Base-by-base conservation (phyloP, 2,329 filamentous ascomycete species). In the Sarocladiaceae sp. region DNA sequence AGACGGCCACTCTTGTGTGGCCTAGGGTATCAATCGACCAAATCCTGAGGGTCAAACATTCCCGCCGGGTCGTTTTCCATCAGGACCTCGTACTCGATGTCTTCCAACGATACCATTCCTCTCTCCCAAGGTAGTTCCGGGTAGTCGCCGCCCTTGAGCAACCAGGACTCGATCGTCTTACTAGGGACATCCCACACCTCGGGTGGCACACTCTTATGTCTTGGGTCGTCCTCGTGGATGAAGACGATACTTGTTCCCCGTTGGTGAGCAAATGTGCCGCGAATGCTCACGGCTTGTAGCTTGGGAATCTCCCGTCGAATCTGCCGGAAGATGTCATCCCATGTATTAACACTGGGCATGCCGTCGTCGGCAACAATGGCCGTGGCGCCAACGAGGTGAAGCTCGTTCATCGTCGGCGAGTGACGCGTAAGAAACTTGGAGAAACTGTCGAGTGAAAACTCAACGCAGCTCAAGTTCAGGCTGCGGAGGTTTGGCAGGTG, bases 401-500 rank as follows among this genome's bases (percentile, higher is more conserved):
- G 16, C 4, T 44, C 34, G 19, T 52, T 51, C 32, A 55, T 45
- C 2, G 50, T 51, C 3, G 47, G 13, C 3, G 45, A 29, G 20
- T 55, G 51, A 9, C 44, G 29, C 13, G 20, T 40, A 27, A 55
- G 44, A 4, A 55, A 50, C 2, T 21, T 39, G 16, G 45, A 48
- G 20, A 55, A 47, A 15, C 48, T 48, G 23, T 50, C 49, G 19
- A 54, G 47, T 11, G 43, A 43, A 10, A 55, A 20, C 9, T 47
- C 32, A 1, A 52, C 26, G 3, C 48, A 41, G 13, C 34, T 45
- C 2, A 55, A 27, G 9, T 52, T 43, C 2, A 55, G 33, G 21
- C 34, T 50, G n/a, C 55, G 47, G 4, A 55, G 50, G 10, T 52
- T 24, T n/a, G n/a, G n/a, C 10, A 55, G 45, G 13, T 24, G 44